Evolutionary conservation across 2,329 filamentous ascomycete species (phyloP).

Genomic region (Rhynchosporium agropyri): DNA sequence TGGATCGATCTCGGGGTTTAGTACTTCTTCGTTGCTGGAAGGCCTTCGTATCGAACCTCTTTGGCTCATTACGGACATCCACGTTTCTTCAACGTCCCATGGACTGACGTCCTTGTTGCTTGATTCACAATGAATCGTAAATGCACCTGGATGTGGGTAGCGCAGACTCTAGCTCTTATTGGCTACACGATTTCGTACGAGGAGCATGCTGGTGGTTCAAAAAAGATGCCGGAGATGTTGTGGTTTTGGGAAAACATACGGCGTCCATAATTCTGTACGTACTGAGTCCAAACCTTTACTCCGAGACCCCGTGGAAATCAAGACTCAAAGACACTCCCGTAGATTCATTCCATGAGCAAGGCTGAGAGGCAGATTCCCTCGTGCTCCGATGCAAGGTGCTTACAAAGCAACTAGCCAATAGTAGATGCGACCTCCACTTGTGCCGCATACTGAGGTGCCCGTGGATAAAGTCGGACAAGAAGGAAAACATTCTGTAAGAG

Average conservation of each 20-base stretch:
- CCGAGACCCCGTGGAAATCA: background rate
- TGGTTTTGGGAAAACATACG: conserved; percentile 18
- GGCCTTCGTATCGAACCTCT: background rate
- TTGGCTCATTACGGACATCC: conserved; percentile 6
- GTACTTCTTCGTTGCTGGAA: background rate
- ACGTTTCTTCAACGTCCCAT: background rate
- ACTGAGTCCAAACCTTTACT: background rate
- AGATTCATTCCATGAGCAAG: conserved; percentile 26
- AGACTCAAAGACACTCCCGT: conserved; percentile 10
- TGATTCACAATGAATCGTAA: conserved; percentile 7
- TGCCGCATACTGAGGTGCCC: conserved; percentile 22
- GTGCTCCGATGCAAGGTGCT: conserved; percentile 23
- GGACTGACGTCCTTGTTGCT: background rate
- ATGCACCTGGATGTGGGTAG: background rate
- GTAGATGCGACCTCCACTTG: conserved; percentile 21
- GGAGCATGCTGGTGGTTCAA: too few species aligned
- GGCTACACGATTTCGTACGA: too few species aligned
- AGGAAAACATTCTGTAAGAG: background rate
- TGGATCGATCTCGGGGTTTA: background rate
- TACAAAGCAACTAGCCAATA: conserved; percentile 25
- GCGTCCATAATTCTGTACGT: background rate
- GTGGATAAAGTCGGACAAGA: conserved; percentile 21
- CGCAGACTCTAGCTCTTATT: too few species aligned
- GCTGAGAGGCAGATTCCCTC: conserved; percentile 17
- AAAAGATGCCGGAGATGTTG: background rate